Evolutionary conservation across 805 yeast genomes (phyloP), one percentile per base, ranked within the genome.

Genomic region (Saccharomycopsis amapae): DNA sequence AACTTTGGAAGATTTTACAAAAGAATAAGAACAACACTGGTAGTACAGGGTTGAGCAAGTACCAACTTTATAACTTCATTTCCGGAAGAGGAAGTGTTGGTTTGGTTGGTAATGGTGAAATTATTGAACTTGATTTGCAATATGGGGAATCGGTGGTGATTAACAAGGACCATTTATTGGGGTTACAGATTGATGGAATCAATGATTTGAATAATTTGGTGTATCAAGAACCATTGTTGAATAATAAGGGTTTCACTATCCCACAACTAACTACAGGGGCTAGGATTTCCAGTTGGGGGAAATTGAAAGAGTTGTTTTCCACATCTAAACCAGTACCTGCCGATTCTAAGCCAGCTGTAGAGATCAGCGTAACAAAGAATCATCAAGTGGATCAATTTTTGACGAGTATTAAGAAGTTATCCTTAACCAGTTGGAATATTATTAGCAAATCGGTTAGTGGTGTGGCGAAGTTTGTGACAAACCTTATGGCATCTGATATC

Each of bases 31-130:
- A 17, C 12, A 18, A 17, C 39, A 4, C 30, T 25, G 6, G 19
- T 22, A 30, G 32, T 31, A 44, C 48, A 17, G 48, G 48, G 6
- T 35, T 44, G 5, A 25, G 26, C 18, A 24, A 36, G 12, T 38
- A 28, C 13, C 34, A 23, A 5, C 65, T 68, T 1, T 70, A 61
- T 48, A 63, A 64, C 5, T 59, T 71, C 34, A 45, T 71, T 7
- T 60, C 64, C 19, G 75, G 75, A 4, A 56, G 75, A 34, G 75
- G 75, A 0, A 64, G 61, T 35, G 58, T 65, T 13, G 73, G 71
- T 1, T 50, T 71, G 22, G 63, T 59, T 1, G 75, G 74, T 2
- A 58, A 60, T 32, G 75, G 75, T 1, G 56, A 67, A n/a, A 55
- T 70, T 15, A 67, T 67, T 51, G 61, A 62, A 44, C 57, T 68